A percentile compares a stretch with the other conserved stretches of the same genome.
phyloP scores from a whole-genome alignment of 208 protist species.

The Entamoeba nuttalli region DNA sequence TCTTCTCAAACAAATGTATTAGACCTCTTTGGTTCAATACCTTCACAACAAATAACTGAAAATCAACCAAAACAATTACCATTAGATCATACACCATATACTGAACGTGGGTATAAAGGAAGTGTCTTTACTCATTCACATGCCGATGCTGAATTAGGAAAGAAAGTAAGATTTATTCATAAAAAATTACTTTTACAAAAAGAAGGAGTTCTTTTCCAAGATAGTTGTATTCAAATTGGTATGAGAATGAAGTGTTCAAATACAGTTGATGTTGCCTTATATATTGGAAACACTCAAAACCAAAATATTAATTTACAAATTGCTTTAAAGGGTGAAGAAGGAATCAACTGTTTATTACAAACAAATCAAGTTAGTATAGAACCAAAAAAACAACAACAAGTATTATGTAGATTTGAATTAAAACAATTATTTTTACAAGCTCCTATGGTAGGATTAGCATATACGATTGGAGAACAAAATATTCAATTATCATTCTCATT shows the following conservation, averaged over 20 bases:
- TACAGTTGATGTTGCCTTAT: background rate
- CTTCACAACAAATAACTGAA: background rate
- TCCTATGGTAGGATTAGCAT: background rate
- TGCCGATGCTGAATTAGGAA: background rate
- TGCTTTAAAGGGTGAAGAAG: background rate
- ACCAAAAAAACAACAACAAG: background rate
- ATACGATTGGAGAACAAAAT: background rate
- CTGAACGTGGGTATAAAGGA: background rate
- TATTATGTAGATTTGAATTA: background rate
- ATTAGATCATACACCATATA: background rate
- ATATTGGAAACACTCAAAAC: background rate
- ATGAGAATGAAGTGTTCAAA: background rate
- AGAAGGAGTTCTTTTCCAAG: conserved; percentile 1
- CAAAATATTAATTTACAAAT: background rate
- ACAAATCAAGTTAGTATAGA: background rate
- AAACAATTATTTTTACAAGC: background rate
- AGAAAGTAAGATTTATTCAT: background rate
- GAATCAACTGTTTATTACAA: background rate
- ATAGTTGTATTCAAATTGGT: background rate
- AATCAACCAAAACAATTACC: background rate
- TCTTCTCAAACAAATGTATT: background rate
- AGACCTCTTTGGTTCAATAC: background rate
- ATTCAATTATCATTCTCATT: background rate
- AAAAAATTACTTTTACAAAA: background rate
- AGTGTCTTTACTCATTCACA: background rate